Percentiles rank a stretch among this genome's conserved stretches.
Conservation (phyloP, 805 yeast species). For the Suhomyces pyralidae region DNA sequence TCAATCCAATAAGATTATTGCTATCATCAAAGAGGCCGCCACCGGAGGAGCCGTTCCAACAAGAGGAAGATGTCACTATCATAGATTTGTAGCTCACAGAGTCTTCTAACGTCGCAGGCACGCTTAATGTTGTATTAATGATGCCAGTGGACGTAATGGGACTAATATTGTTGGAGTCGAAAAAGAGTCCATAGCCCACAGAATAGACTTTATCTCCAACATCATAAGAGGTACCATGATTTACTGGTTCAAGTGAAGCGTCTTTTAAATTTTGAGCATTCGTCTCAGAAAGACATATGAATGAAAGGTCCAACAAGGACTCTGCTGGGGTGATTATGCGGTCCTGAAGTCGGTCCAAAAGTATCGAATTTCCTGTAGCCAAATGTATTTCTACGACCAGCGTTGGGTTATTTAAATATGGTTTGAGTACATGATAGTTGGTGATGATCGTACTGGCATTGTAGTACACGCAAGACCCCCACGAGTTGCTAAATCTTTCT, state of each 20-base stretch:
- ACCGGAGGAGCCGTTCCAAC: constrained; percentile 54
- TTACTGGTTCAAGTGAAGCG: neutral
- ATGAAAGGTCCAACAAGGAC: constrained; percentile 35
- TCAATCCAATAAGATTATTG: constrained; percentile 36
- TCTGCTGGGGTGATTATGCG: constrained; percentile 27
- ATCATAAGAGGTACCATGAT: neutral
- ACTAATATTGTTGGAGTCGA: constrained; percentile 11
- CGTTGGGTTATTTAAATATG: constrained; percentile 8
- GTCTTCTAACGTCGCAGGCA: constrained; percentile 4
- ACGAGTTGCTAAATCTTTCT: constrained; percentile 12
- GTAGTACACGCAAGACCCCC: constrained; percentile 46
- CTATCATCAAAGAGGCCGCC: constrained; percentile 36
- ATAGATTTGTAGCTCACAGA: constrained; percentile 11
- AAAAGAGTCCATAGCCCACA: constrained; percentile 41
- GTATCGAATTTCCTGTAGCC: neutral
- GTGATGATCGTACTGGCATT: constrained; percentile 32
- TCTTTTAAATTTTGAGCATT: neutral
- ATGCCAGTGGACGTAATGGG: constrained; percentile 37
- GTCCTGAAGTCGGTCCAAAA: constrained; percentile 10
- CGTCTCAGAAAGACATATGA: constrained; percentile 23
- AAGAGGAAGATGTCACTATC: constrained; percentile 38
- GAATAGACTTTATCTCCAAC: constrained; percentile 26
- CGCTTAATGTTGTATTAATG: constrained; percentile 15
- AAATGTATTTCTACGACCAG: constrained; percentile 7
- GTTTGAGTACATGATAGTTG: constrained; percentile 40